Evolutionary conservation across 768 basidiomycete genomes (phyloP), one percentile per base, ranked within the genome.

Genomic region (Crepidotus variabilis): DNA sequence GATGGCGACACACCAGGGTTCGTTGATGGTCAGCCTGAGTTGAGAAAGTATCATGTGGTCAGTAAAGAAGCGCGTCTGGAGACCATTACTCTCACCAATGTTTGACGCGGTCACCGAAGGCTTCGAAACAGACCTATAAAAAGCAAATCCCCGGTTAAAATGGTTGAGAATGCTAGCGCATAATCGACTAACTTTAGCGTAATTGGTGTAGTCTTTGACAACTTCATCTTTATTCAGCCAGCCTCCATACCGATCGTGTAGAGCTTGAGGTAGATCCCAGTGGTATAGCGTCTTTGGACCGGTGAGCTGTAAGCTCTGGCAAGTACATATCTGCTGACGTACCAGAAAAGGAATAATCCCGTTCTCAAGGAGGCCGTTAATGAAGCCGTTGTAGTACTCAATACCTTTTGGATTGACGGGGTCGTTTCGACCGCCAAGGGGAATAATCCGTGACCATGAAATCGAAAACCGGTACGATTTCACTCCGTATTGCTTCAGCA

Each of bases 381-480:
- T 89, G 61, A 91, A 69, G 50, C 81, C 76, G 18, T 81, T 83
- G 75, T 91, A 92, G 63, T 79, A 87, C 53, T 80, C 74, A 63
- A 90, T 84, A 20, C 89, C 88, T 56, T 77, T 71, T 54, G 81
- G 78, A 69, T 90, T 91, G 61, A 90, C 68, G 14, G 88, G 85
- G 69, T 90, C 89, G 59, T 86, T 75, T 20, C 85, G 78, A 18
- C 89, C 88, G 20, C 87, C 87, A 16, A 84, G 75, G 22, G 88
- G 90, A 57, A 90, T 87, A 60, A 90, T 79, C 23, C 89, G 79
- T 10, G 86, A 80, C 90, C 88, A 90, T 6, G 88, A 77, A 53
- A 92, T 74, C 3, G 86, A 89, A 71, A 92, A 90, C 20, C 88
- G 81, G 72, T 90, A 91, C 2, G 85, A 72, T 62, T 86, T 87